These are phyloP conservation scores for Parastagonospora nodorum DNA, from an alignment of 2,329 filamentous ascomycete species.

Conservation along the genomic window DNA sequence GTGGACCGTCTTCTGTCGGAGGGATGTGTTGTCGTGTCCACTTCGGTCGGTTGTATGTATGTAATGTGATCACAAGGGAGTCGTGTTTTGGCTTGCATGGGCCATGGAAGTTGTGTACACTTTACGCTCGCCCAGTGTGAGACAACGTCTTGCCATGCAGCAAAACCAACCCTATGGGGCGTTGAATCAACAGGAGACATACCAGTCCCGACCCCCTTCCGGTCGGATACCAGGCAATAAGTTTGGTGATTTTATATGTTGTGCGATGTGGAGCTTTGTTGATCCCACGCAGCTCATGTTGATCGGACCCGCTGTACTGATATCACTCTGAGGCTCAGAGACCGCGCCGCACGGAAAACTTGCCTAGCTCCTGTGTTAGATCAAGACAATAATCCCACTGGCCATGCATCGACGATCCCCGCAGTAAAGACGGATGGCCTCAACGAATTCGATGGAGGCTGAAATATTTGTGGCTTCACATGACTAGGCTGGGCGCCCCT, in stretches of 20 bases:
- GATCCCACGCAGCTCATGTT: background rate
- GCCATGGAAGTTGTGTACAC: no score
- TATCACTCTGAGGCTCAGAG: background rate
- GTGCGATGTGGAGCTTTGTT: background rate
- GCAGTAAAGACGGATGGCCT: slow-evolving; percentile 11
- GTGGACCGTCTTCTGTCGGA: no score
- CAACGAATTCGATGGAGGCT: slow-evolving; percentile 25
- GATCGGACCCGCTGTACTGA: slow-evolving; percentile 8
- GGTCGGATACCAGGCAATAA: background rate
- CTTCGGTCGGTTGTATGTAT: no score
- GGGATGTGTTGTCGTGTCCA: no score
- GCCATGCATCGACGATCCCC: slow-evolving; percentile 15
- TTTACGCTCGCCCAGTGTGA: no score
- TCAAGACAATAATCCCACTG: background rate
- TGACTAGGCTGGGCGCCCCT: slow-evolving; percentile 22
- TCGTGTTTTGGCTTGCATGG: no score
- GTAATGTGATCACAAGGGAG: no score
- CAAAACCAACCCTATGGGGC: background rate
- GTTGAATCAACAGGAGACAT: no score
- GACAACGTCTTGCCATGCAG: background rate
- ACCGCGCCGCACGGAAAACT: slow-evolving; percentile 3
- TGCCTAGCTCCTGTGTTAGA: slow-evolving; percentile 15
- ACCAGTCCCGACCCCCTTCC: background rate
- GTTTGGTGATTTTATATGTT: slow-evolving; percentile 9
- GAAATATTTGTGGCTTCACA: slow-evolving; percentile 30